These are phyloP conservation scores for Lablab purpureus DNA, from an alignment of 306 rosid genomes.

Conservation along the genomic window DNA sequence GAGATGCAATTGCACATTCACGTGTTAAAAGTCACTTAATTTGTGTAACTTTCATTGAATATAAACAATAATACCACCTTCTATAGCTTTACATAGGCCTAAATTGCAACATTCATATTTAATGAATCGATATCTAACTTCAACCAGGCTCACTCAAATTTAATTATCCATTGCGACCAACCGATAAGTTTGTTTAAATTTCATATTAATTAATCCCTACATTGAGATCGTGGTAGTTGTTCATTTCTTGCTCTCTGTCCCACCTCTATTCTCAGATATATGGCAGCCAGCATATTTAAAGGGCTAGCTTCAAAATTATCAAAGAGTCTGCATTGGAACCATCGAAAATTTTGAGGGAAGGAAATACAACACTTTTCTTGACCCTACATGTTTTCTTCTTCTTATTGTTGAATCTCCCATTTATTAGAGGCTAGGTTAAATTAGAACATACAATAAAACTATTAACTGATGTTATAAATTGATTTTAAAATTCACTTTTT, in stretches of 20 bases:
- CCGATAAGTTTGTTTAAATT: constrained; percentile 4
- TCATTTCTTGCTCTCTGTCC: background rate
- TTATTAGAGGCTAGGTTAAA: no score
- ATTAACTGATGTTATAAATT: no score
- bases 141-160: background rate
- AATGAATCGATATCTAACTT: no score
- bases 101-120: background rate
- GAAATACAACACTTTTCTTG: background rate
- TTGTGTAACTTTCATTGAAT: background rate
- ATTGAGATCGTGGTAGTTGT: background rate
- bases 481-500: no score
- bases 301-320: background rate
- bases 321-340: background rate
- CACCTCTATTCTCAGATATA: background rate
- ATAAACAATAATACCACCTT: background rate
- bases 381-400: background rate
- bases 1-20: background rate
- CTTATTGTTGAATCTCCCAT: no score
- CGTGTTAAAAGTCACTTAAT: background rate
- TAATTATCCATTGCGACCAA: background rate
- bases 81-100: background rate
- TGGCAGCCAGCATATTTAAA: background rate
- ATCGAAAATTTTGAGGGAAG: background rate
- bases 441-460: no score
- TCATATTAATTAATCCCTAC: background rate